Base-by-base conservation (phyloP, 345 rosid species). In the Gynandropsis gynandra region DNA sequence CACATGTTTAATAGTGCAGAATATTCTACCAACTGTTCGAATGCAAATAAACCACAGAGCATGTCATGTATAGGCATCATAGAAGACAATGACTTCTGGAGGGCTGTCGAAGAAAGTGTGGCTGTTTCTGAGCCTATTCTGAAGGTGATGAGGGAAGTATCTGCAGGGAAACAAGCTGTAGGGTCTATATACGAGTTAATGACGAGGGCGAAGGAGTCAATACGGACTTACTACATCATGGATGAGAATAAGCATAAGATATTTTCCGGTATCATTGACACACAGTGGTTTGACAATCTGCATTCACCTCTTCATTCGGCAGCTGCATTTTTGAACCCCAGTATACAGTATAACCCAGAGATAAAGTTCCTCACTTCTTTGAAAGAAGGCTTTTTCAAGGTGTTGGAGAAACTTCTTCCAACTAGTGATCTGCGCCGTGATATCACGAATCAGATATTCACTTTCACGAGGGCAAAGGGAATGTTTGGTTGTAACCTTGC, bases 61-160 rank as follows among this genome's bases (percentile, higher is more conserved):
- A 61, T 75, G 39, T 63, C 77, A 24, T 80, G 82, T 54, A 57
- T 75, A 18, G 50, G 68, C 55, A 74, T 82, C 46, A 62, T 81
- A 9, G 88, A 84, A 61, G 90, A 84, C 41, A 80, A 58, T 36
- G 90, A 84, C 17, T 87, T 84, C 44, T 84, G 96, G 90, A 82
- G 81, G 67, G 81, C 94, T 13, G 71, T 73, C 55, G 94, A 82
- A 64, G 96, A 87, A 59, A 66, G 83, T 33, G 96, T 87, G 14
- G 96, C 96, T 55, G 77, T 87, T 46, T 81, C 88, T 1, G 96
- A 87, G 72, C 96, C 96, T 42, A 79, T 87, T 52, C 72, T 87
- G 29, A 80, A 71, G 68, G 94, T 80, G 31, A 61, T 84, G 77
- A 78, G 94, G 68, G 94, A 84, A 75, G 94, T 84, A 16, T 78